Conservation (phyloP, 108 stramenopile species). For the Cyclotella baltica region DNA sequence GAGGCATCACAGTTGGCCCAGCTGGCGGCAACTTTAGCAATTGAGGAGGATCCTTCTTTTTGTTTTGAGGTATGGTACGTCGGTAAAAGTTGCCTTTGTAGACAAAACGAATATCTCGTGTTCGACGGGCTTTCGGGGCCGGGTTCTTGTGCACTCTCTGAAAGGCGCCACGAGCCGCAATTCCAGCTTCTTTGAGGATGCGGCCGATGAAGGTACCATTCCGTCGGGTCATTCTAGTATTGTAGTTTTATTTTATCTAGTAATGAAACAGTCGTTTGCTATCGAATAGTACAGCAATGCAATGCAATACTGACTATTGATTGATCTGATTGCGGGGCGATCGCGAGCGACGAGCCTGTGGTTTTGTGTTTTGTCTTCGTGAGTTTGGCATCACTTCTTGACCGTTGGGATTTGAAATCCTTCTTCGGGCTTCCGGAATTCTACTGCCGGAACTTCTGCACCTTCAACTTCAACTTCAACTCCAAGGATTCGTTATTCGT, state of each 20-base stretch:
- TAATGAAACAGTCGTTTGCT: too few species aligned
- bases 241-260: background rate
- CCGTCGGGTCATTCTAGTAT: conserved; percentile 1
- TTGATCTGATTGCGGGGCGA: background rate
- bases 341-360: background rate
- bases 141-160: conserved; percentile 29
- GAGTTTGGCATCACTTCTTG: background rate
- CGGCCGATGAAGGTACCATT: conserved; percentile 4
- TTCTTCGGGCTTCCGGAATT: background rate
- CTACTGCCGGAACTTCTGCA: background rate
- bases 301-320: background rate
- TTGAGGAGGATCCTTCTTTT: conserved; percentile 26
- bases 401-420: background rate
- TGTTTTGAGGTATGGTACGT: conserved; percentile 25
- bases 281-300: background rate
- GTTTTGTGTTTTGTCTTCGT: background rate
- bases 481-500: too few species aligned
- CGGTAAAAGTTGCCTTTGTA: conserved; percentile 54
- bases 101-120: conserved; percentile 29
- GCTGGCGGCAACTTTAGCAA: conserved; percentile 41
- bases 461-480: background rate
- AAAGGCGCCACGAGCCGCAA: conserved; percentile 23
- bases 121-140: background rate
- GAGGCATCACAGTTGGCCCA: conserved; percentile 26
- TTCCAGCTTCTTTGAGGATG: conserved; percentile 34